Base-by-base conservation (phyloP, 139 green algal species). In the Medakamo hakoo region DNA sequence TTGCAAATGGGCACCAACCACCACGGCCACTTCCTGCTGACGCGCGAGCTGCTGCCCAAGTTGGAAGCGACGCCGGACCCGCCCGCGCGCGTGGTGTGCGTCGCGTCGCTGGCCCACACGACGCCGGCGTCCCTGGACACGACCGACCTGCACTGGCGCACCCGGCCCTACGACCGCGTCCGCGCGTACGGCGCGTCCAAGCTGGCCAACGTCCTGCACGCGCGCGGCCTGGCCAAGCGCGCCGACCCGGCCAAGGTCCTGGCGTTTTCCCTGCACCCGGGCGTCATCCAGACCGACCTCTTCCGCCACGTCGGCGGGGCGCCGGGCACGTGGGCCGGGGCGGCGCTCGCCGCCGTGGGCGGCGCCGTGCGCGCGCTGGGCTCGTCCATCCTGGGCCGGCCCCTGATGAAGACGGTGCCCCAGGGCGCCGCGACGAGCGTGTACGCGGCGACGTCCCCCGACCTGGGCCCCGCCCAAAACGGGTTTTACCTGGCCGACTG, bases 111-210 rank as follows among this genome's bases (percentile, higher is more conserved):
- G 28, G 68, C 58, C 21, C 68, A 78, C 62, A 55, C 40, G 5
- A 58, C 66, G 27, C n/a, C n/a, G n/a, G 61, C 32, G 4, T 49
- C 57, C 32, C 60, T 80, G 0, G 29, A 69, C 60, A 2, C 73
- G 3, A 52, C 68, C 2, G 72, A 76, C 24, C 26, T 78, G n/a
- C 69, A 74, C 48, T 74, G 27, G 25, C 32, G 66, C 18, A 49
- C 21, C 20, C 52, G 56, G 0, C 18, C 19, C 3, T 82, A 82
- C 58, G 21, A 23, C 18, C 4, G 27, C 16, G 74, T 64, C 65
- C 21, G 14, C 3, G 68, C 69, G 1, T 86, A 86, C 69, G 72
- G 76, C 19, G 63, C 81, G 31, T 74, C 71, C 27, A 86, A 85
- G 64, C 52, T 68, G 3, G 40, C 40, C 9, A 52, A 52, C 40